Evolutionary conservation across 768 basidiomycete genomes (phyloP), one percentile per base, ranked within the genome.

Genomic region (Tubosaeta sp.): DNA sequence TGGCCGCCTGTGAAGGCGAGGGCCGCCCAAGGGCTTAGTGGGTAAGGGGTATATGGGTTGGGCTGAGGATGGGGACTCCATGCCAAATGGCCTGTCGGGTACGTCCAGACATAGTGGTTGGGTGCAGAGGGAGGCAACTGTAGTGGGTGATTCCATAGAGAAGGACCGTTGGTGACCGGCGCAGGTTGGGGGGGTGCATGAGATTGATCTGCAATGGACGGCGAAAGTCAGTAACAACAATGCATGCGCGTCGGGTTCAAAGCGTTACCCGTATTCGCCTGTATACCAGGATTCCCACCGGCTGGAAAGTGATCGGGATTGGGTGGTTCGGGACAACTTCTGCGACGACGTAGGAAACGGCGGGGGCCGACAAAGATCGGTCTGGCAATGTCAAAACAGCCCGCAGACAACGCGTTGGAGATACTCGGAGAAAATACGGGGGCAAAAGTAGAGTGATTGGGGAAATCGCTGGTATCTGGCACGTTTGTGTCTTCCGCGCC

Each of bases 21-120:
- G 13, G 59, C 61, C 9, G 52, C 33, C 60, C 61, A 59, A 3
- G 66, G 61, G 13, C 44, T 46, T 25, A 53, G 42, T 4, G 53
- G 58, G 1, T 53, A 25, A 26, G 50, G 37, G 31, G 51, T 12
- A 11, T 38, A 26, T 8, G 59, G 56, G 16, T 22, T 55, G 16
- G 48, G 48, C 11, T 65, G 62, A 8, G 58, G 61, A 31, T 64
- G 54, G 2, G 64, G 67, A 7, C 51, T 59, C 66, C 66, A 68
- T 8, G 66, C 55, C 46, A 68, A 37, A 12, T 58, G 52, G 1
- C 66, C 66, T 0, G 49, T 26, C 5, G 68, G 68, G 25, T 54
- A 68, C 4, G 9, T 32, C 66, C 66, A 68, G 44, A 61, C 43
- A 9, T 50, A 57, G 22, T 64, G 52, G 22, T 69, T 13, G 5